Evolutionary conservation across 768 basidiomycete species (phyloP).

Genomic region (Suillus hirtellus): DNA sequence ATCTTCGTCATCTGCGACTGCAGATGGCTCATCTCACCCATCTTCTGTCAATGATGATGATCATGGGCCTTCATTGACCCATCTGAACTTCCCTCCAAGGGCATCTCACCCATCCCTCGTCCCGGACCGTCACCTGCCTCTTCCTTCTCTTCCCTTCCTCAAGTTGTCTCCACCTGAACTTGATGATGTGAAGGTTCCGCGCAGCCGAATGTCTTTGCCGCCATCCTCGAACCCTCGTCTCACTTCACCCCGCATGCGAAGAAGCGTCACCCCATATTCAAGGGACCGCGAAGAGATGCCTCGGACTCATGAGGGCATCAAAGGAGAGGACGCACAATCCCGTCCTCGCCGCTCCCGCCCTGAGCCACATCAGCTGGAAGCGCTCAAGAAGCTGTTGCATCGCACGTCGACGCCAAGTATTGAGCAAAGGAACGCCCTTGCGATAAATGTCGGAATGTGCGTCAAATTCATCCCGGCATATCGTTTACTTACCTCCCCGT

Average conservation of each 20-base stretch:
- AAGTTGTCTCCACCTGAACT: conserved; percentile 17
- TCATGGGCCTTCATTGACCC: conserved; percentile 14
- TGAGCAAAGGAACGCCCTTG: conserved; percentile 74
- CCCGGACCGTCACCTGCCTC: conserved; percentile 22
- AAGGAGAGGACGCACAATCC: conserved; percentile 36
- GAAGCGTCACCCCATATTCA: conserved; percentile 27
- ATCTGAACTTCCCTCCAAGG: conserved; percentile 25
- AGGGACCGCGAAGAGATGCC: conserved; percentile 28
- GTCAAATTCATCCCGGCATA: conserved; percentile 24
- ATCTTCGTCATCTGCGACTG: conserved; percentile 26
- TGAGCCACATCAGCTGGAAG: conserved; percentile 75
- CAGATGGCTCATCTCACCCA: conserved; percentile 18
- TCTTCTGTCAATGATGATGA: conserved; percentile 9
- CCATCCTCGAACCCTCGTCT: conserved; percentile 28
- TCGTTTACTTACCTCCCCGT: conserved; percentile 16
- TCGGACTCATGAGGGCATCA: conserved; percentile 20
- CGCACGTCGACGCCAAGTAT: conserved; percentile 76
- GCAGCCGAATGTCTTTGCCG: conserved; percentile 33
- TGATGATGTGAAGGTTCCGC: conserved; percentile 23
- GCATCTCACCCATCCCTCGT: conserved; percentile 33
- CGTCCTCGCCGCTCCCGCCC: conserved; percentile 75
- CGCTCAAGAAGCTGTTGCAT: conserved; percentile 66
- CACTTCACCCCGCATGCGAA: conserved; percentile 33
- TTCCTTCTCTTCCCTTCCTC: conserved; percentile 10
- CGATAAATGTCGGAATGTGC: conserved; percentile 76